These are phyloP conservation scores for Phlebiopsis flavidoalba DNA, from an alignment of 768 basidiomycete genomes.

Conservation along the genomic window DNA sequence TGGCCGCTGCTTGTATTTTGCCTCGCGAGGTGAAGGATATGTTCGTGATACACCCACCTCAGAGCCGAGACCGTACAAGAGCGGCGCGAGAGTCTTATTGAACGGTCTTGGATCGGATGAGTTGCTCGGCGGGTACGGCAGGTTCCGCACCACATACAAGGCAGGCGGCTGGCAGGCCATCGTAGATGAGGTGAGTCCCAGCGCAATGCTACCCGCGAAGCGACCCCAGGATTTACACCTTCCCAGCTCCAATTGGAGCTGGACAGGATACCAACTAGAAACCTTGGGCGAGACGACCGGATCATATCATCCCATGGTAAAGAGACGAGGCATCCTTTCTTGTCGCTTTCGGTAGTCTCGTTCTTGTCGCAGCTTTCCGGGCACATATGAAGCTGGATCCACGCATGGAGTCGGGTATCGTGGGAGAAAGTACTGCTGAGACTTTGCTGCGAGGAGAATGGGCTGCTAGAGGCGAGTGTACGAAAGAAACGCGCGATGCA, in stretches of 20 bases:
- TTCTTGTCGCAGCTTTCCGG: constrained; percentile 75
- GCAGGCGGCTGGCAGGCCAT: constrained; percentile 69
- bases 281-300: constrained; percentile 92
- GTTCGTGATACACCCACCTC: constrained; percentile 34
- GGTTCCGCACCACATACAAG: constrained; percentile 76
- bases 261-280: constrained; percentile 80
- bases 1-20: constrained; percentile 93
- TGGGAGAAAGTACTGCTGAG: constrained; percentile 89
- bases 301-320: constrained; percentile 88
- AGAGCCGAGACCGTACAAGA: constrained; percentile 51
- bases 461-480: constrained; percentile 71
- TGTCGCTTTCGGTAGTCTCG: constrained; percentile 72
- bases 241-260: constrained; percentile 83
- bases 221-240: not conserved
- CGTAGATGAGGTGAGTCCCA: constrained; percentile 63
- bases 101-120: constrained; percentile 96
- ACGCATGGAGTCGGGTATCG: constrained; percentile 64
- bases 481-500: constrained; percentile 96
- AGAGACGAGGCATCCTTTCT: constrained; percentile 88
- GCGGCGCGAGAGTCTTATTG: constrained; percentile 75
- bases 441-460: constrained; percentile 60
- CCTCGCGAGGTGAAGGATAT: constrained; percentile 73
- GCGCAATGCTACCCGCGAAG: no score
- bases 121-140: constrained; percentile 87
- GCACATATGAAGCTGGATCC: constrained; percentile 83